phyloP scores from a whole-genome alignment of 2,329 filamentous ascomycete genomes.

The Fusarium solani-melongenae region DNA sequence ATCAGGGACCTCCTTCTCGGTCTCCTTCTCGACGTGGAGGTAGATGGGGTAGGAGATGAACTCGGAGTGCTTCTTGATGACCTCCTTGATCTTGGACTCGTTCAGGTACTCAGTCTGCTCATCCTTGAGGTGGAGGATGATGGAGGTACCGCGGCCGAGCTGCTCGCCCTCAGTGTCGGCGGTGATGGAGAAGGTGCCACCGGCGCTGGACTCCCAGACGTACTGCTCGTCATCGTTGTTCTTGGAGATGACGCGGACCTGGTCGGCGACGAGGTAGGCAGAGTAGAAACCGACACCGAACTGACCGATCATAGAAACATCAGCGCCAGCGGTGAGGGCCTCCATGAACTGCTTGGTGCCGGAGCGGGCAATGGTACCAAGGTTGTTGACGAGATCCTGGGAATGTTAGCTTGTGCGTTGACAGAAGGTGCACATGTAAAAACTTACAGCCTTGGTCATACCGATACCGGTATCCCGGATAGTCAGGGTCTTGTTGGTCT shows the following conservation, averaged over 20 bases:
- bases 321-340: constrained; percentile 95
- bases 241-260: constrained; percentile 95
- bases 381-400: constrained; percentile 98
- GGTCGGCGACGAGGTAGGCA: constrained; percentile 98
- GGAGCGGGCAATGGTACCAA: constrained; percentile 98
- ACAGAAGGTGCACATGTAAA: too few relatives aligned
- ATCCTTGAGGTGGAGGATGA: constrained; percentile 99
- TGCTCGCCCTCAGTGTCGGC: constrained; percentile 91
- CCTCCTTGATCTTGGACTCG: constrained; percentile 99
- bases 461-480: constrained; percentile 98
- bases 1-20: constrained; percentile 97
- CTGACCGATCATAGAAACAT: constrained; percentile 99
- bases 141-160: constrained; percentile 95
- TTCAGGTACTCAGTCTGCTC: constrained; percentile 99
- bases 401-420: constrained; percentile 7
- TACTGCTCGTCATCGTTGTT: constrained; percentile 99
- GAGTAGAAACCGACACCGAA: constrained; percentile 99
- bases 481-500: constrained; percentile 96
- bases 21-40: constrained; percentile 99
- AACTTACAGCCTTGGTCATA: constrained; percentile 99
- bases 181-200: constrained; percentile 94
- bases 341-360: constrained; percentile 99
- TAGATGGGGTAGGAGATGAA: constrained; percentile 99
- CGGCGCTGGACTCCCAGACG: constrained; percentile 97
- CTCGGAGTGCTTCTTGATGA: constrained; percentile 99